These are phyloP conservation scores for Colletotrichum eremochloae DNA, from an alignment of 2,329 filamentous ascomycete species.

Conservation along the genomic window DNA sequence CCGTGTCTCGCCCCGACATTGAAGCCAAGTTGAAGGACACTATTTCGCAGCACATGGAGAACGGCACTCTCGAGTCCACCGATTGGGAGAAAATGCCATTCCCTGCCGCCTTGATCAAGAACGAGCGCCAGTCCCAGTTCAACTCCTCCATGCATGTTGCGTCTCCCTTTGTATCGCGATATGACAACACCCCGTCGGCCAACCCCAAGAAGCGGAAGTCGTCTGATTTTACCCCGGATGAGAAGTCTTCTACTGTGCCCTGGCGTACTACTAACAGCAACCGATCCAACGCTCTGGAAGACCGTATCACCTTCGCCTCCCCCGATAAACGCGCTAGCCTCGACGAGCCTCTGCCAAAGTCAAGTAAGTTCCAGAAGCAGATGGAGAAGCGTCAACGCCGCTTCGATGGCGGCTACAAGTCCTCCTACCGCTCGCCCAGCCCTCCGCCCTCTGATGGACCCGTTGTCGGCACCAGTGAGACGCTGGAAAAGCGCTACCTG, in stretches of 20 bases:
- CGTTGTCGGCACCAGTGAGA: constrained; percentile 86
- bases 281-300: constrained; percentile 69
- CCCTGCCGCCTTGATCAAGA: constrained; percentile 85
- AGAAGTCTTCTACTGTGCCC: constrained; percentile 69
- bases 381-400: constrained; percentile 91
- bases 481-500: constrained; percentile 93
- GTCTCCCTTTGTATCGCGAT: constrained; percentile 45
- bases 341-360: constrained; percentile 59
- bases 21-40: constrained; percentile 87
- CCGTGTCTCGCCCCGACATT: constrained; percentile 77
- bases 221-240: constrained; percentile 69
- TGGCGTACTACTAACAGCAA: constrained; percentile 79
- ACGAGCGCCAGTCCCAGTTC: constrained; percentile 71
- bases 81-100: constrained; percentile 89
- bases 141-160: constrained; percentile 52
- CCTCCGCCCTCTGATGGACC: constrained; percentile 74
- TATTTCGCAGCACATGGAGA: constrained; percentile 85
- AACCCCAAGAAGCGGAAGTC: constrained; percentile 87
- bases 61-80: constrained; percentile 76
- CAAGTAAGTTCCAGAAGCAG: constrained; percentile 91
- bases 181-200: constrained; percentile 46
- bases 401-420: constrained; percentile 78
- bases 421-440: constrained; percentile 67
- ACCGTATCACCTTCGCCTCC: constrained; percentile 77
- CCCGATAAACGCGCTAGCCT: constrained; percentile 60